Evolutionary conservation across 192 early-diverging fungal genomes (phyloP).

Genomic region (Gryganskiella cystojenkinii): DNA sequence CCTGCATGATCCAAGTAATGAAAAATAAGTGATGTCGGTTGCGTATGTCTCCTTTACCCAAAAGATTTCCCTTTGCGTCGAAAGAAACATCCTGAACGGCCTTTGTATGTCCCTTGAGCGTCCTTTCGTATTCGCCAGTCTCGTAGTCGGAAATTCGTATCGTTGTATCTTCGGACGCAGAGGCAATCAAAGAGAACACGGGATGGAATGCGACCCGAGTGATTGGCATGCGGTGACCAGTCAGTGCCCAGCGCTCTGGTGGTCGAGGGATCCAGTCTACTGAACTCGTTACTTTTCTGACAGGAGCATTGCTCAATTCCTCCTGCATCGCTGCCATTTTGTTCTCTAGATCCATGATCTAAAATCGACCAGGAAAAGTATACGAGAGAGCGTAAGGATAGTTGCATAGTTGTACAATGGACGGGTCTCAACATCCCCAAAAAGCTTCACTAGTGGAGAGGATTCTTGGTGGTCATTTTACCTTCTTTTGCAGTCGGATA

Average conservation of each 20-base stretch:
- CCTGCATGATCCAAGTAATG: background rate
- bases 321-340: constrained; percentile 83
- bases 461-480: no score
- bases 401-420: no score
- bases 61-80: constrained; percentile 81
- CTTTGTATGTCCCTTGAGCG: constrained; percentile 96
- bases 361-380: background rate
- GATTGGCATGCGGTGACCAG: constrained; percentile 85
- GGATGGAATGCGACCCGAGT: constrained; percentile 90
- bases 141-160: constrained; percentile 97
- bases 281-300: constrained; percentile 61
- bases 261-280: constrained; percentile 87
- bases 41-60: constrained; percentile 68
- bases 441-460: background rate
- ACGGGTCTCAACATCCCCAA: background rate
- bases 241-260: constrained; percentile 78
- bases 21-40: background rate
- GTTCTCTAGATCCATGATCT: constrained; percentile 94
- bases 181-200: constrained; percentile 81
- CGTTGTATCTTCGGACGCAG: constrained; percentile 92
- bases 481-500: constrained; percentile 91
- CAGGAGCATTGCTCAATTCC: constrained; percentile 70
- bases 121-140: constrained; percentile 91
- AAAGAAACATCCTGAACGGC: constrained; percentile 91
- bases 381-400: background rate